Base-by-base conservation (phyloP, 257 asterid genomes). In the Striga asiatica region DNA sequence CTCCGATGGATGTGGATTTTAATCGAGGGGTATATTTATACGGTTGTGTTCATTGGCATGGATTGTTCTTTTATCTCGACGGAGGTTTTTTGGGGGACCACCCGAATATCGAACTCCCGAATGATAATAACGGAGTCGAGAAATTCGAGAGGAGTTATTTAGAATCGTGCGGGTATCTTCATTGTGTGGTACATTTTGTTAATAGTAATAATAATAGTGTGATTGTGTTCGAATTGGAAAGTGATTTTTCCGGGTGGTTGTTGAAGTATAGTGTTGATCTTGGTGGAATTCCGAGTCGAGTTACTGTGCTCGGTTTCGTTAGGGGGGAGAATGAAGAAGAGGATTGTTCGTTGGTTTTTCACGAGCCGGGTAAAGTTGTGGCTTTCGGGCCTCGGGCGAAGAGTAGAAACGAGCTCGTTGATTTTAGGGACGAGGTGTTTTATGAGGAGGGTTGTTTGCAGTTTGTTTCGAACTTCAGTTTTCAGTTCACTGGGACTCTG, bases 11-110 rank as follows among this genome's bases (percentile, higher is more conserved):
- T 12, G 7, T 66, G 64, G 28, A 42, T 2, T 66, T 70, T 8
- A 50, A 61, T 41, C 37, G 49, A 4, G 80, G 76, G 28, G 14
- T 70, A 14, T 69, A 54, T 21, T 70, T 74, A 74, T 56, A 64
- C 29, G 61, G 62, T 4, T 43, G 58, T 25, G 49, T 74, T 13
- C 80, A 74, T 41, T 74, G 76, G 74, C 5, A 31, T 5, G 71
- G 74, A 46, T 4, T 31, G 37, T 64, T 43, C 47, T 71, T 66
- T 11, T 64, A 67, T 65, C 41, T 70, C 12, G 25, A 59, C 5
- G 46, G 38, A 8, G 18, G 24, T 45, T 34, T 17, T 8, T 7
- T 70, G 6, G 25, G 43, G 24, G 28, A 37, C 22, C 79, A 69
- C 54, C 79, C 79, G 1, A 53, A 14, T n/a, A 12, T 62, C 28